Evolutionary conservation across 768 basidiomycete species (phyloP), one percentile per base, ranked within the genome.

Genomic region (Suillus placidus): DNA sequence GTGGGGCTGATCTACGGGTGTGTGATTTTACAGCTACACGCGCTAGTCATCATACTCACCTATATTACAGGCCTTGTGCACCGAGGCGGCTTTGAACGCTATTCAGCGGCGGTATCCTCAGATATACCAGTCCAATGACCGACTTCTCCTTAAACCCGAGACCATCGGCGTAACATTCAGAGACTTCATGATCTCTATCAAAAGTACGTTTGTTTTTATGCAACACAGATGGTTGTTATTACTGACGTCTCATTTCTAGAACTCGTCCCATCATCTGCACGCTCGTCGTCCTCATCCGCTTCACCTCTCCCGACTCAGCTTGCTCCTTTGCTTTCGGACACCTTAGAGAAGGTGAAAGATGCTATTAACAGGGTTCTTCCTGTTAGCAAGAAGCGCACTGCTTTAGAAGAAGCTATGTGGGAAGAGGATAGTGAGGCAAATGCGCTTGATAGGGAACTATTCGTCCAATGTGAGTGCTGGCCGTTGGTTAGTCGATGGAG

Each of bases 171-270:
- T 98, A 20, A 87, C 90, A 40, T 82, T 97, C 60, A 84, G 93
- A 47, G 97, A 99, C 75, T 99, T 99, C 74, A 94, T 98, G 94
- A 91, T 97, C 71, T 94, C 97, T 2, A 88, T 97, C 64, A 95
- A 97, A 78, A 97, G 97, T 97, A 71, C 61, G 89, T 30, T 2
- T 34, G 7, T 64, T 32, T n/a, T 30, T 6, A 10, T 45, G 12
- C 35, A 45, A 35, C 30, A 23, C 7, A 43, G 34, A 18, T 26
- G 2, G 18, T 2, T 32, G 16, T 26, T 20, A n/a, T 18, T 3
- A 2, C 16, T 40, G 18, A 20, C 18, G 3, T 13, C 1, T 18
- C 57, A 20, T 57, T 43, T 51, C 26, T 56, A 56, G 97, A 95
- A 75, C 83, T 99, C 35, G 90, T 98, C 0, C 97, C 97, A 0